Percentiles rank a stretch among this genome's conserved stretches.
Conservation (phyloP, 78 protist species). For the Dictyostelium brefeldianum region DNA sequence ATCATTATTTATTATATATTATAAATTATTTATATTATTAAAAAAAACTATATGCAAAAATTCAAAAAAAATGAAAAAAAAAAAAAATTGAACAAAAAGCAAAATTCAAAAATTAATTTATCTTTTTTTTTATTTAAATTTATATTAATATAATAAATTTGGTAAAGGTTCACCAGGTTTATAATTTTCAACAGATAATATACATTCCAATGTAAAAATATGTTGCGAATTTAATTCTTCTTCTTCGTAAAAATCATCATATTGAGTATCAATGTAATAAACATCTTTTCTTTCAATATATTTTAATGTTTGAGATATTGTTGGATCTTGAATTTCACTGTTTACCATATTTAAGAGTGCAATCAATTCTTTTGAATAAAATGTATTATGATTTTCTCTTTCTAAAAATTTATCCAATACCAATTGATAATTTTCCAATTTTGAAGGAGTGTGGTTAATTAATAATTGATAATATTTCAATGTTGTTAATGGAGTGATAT, state of each 20-base stretch:
- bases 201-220: not conserved
- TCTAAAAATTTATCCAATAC: not conserved
- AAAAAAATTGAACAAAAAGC: not conserved
- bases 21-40: not conserved
- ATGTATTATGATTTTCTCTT: not conserved
- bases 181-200: not conserved
- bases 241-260: too few species aligned
- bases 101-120: not conserved
- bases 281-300: too few species aligned
- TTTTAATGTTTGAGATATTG: not conserved
- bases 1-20: constrained; percentile 8
- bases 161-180: not conserved
- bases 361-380: not conserved
- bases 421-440: too few species aligned
- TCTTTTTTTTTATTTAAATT: not conserved
- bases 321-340: not conserved
- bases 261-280: too few species aligned
- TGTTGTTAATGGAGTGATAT: too few species aligned
- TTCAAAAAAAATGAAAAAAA: not conserved
- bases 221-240: too few species aligned
- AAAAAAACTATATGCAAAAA: not conserved
- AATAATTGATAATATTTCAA: too few species aligned
- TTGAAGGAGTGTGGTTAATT: too few species aligned
- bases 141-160: not conserved
- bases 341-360: not conserved